These are phyloP conservation scores for Wickerhamomyces kurtzmanii DNA, from an alignment of 805 yeast genomes.

Conservation along the genomic window DNA sequence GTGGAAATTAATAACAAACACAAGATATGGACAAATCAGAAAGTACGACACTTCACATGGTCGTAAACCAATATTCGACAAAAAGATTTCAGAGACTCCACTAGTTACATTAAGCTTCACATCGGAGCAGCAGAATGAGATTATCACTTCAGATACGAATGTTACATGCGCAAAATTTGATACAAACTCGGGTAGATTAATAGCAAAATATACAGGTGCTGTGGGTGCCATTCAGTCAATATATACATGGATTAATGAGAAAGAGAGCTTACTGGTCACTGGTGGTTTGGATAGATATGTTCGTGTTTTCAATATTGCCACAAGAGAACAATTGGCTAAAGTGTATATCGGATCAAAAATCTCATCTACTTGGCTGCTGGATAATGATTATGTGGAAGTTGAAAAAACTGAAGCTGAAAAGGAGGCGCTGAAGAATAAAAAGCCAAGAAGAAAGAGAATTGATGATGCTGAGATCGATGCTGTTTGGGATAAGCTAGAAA, in stretches of 20 bases:
- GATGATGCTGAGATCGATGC: slow-evolving; percentile 18
- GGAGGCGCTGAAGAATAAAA: slow-evolving; percentile 20
- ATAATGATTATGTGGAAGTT: slow-evolving; percentile 27
- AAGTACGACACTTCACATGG: slow-evolving; percentile 62
- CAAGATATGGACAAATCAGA: slow-evolving; percentile 70
- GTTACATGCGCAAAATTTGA: slow-evolving; percentile 51
- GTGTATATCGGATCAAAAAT: slow-evolving; percentile 72
- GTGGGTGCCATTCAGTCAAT: slow-evolving; percentile 52
- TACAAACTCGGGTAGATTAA: slow-evolving; percentile 35
- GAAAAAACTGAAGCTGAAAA: slow-evolving; percentile 16
- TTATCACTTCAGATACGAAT: slow-evolving; percentile 68
- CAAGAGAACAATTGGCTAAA: slow-evolving; percentile 53
- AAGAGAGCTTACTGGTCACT: slow-evolving; percentile 42
- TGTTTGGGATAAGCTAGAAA: slow-evolving; percentile 27
- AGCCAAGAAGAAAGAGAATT: slow-evolving; percentile 28
- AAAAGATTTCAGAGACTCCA: slow-evolving; percentile 46
- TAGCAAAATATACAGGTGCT: slow-evolving; percentile 71
- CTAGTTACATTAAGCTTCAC: slow-evolving; percentile 26
- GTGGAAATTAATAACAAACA: slow-evolving; percentile 53
- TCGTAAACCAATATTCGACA: slow-evolving; percentile 53
- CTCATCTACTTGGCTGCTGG: slow-evolving; percentile 38
- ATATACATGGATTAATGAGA: slow-evolving; percentile 13
- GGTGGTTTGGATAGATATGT: slow-evolving; percentile 88
- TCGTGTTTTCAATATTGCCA: slow-evolving; percentile 57
- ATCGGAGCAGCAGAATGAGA: slow-evolving; percentile 20